A percentile compares a stretch with the other conserved stretches of the same genome.
Evolutionary conservation across 2,329 filamentous ascomycete species (phyloP).

Genomic region (Juglanconis sp.): DNA sequence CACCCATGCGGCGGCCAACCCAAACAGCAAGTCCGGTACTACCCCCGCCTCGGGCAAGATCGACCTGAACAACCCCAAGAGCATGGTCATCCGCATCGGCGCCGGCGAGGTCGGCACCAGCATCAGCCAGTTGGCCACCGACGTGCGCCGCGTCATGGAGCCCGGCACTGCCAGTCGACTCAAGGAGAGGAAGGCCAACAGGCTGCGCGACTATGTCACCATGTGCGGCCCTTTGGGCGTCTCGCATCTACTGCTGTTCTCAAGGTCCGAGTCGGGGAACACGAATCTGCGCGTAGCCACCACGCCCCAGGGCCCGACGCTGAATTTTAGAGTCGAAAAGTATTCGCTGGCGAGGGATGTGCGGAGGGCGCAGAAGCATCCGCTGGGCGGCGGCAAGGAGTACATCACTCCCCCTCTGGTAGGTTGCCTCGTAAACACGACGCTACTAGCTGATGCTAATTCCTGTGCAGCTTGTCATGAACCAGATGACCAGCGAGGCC

Average conservation of each 20-base stretch:
- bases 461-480: constrained; percentile 78
- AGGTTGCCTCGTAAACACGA: constrained; percentile 27
- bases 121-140: constrained; percentile 84
- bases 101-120: constrained; percentile 90
- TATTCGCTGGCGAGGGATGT: constrained; percentile 95
- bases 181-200: constrained; percentile 86
- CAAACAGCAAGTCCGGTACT: constrained; percentile 50
- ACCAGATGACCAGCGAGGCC: constrained; percentile 77
- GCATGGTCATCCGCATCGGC: constrained; percentile 97
- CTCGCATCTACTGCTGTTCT: constrained; percentile 89
- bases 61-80: constrained; percentile 74
- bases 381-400: constrained; percentile 78
- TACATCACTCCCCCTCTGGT: constrained; percentile 80
- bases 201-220: constrained; percentile 84
- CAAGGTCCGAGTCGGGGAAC: constrained; percentile 82
- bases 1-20: constrained; percentile 71
- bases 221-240: constrained; percentile 96
- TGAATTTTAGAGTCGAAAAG: constrained; percentile 91
- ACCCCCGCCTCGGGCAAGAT: constrained; percentile 56
- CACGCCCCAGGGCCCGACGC: constrained; percentile 84
- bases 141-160: constrained; percentile 93
- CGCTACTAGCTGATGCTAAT: constrained; percentile 15
- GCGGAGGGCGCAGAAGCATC: constrained; percentile 76
- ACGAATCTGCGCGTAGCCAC: constrained; percentile 86
- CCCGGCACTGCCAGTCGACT: constrained; percentile 86